Evolutionary conservation across 768 basidiomycete species (phyloP), one percentile per base, ranked within the genome.

Genomic region (Panellus pusillus): DNA sequence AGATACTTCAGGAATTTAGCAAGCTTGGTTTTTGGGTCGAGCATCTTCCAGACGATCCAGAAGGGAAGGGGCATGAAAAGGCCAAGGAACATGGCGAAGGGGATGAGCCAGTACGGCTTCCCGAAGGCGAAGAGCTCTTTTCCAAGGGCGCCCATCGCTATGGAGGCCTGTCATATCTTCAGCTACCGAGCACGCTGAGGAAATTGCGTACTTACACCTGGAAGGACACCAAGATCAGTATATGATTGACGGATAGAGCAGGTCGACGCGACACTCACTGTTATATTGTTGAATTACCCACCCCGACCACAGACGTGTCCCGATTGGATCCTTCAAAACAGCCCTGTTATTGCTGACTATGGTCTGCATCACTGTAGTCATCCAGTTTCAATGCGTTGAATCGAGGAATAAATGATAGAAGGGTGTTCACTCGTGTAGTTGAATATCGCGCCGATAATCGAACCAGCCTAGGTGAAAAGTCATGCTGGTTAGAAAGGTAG

Each of bases 81-180:
- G 3, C 82, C 82, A 53, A 83, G 65, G 55, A 79, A 63, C 72
- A 81, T 80, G 6, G 71, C 71, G 53, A 78, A 74, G 4, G 80
- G 74, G 57, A 81, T 68, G 24, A 78, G 64, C 70, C 70, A 72
- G 57, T 71, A 71, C 24, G 78, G 75, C 74, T 78, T 78, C 20
- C 75, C 77, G 58, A 69, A 70, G 5, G 72, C 73, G 67, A 73
- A 84, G 14, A 86, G 75, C 47, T 83, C 77, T 45, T 73, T 72
- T 40, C 79, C 77, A 4, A 81, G 67, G 3, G 79, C 80, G 27
- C 81, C 80, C 76, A 80, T 79, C 0, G 80, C 79, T 15, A 83
- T 72, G 4, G 80, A 77, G 5, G 77, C 75, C 18, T 79, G 24
- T 2, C 18, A 1, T 17, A 20, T 37, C n/a, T 1, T 44, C 9